These are phyloP conservation scores for Cyberlindnera saturnus DNA, from an alignment of 805 yeast genomes.

Conservation along the genomic window DNA sequence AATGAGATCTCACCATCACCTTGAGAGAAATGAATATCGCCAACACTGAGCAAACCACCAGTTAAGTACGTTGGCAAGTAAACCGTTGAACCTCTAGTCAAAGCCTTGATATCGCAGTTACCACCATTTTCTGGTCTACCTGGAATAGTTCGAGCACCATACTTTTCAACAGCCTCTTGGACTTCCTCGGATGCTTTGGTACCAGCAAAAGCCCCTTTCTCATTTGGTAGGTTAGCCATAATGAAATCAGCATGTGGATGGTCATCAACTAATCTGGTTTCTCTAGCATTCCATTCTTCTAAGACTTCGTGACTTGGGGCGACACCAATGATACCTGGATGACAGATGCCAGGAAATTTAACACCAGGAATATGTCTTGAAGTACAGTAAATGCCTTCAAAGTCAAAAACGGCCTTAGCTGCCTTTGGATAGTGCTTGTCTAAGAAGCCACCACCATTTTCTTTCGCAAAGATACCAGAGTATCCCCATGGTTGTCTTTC, in stretches of 20 bases:
- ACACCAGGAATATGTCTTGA: slow-evolving; percentile 47
- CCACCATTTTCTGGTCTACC: slow-evolving; percentile 51
- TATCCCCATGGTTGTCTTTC: slow-evolving; percentile 51
- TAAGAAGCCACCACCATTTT: slow-evolving; percentile 46
- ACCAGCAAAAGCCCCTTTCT: slow-evolving; percentile 35
- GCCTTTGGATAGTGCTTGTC: slow-evolving; percentile 44
- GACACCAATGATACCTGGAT: slow-evolving; percentile 47
- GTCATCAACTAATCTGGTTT: slow-evolving; percentile 29
- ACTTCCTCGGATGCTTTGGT: slow-evolving; percentile 26
- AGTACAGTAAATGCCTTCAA: slow-evolving; percentile 44
- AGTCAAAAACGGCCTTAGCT: slow-evolving; percentile 47
- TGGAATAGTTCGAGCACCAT: slow-evolving; percentile 50
- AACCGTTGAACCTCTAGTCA: slow-evolving; percentile 43
- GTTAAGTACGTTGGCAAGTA: slow-evolving; percentile 41
- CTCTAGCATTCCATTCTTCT: slow-evolving; percentile 40
- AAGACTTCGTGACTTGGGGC: slow-evolving; percentile 41
- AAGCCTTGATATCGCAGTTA: slow-evolving; percentile 46
- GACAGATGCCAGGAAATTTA: slow-evolving; percentile 43
- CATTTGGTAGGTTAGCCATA: slow-evolving; percentile 38
- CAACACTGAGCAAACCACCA: slow-evolving; percentile 43
- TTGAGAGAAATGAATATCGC: slow-evolving; percentile 46
- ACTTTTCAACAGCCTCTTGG: slow-evolving; percentile 27
- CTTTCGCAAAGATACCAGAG: slow-evolving; percentile 41
- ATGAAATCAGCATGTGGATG: slow-evolving; percentile 28
- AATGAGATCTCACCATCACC: slow-evolving; percentile 51